These are phyloP conservation scores for Dryas alaskensis DNA, from an alignment of 306 rosid genomes.

Conservation along the genomic window DNA sequence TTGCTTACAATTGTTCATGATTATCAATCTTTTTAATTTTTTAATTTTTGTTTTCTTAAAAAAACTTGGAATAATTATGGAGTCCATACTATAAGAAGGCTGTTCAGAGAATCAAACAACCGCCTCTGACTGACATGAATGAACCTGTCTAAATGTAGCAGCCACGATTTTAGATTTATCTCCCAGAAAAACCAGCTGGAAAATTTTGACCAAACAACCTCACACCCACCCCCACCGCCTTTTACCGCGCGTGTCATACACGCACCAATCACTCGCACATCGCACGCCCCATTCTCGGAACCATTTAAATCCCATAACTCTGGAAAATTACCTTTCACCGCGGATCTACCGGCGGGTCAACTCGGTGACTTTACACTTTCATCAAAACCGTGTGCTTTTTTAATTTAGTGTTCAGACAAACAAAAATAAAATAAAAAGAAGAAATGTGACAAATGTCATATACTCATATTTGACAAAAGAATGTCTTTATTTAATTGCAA, in stretches of 20 bases:
- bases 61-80: neutral
- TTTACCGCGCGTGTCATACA: neutral
- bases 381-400: neutral
- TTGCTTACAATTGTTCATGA: too few relatives aligned
- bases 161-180: neutral
- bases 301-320: neutral
- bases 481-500: neutral
- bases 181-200: slow-evolving; percentile 1
- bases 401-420: neutral
- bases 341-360: neutral
- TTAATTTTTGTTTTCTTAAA: neutral
- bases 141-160: slow-evolving; percentile 6
- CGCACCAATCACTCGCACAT: slow-evolving; percentile 4
- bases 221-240: neutral
- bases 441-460: too few relatives aligned
- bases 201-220: slow-evolving; percentile 15
- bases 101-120: slow-evolving; percentile 1
- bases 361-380: neutral
- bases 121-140: neutral
- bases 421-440: neutral
- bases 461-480: too few relatives aligned
- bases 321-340: slow-evolving; percentile 5
- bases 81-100: neutral
- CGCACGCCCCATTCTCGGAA: neutral
- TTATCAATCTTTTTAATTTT: neutral